Evolutionary conservation across 371 early-diverging fungal species (phyloP), one percentile per base, ranked within the genome.

Genomic region (Nosema muscidifuracis): DNA sequence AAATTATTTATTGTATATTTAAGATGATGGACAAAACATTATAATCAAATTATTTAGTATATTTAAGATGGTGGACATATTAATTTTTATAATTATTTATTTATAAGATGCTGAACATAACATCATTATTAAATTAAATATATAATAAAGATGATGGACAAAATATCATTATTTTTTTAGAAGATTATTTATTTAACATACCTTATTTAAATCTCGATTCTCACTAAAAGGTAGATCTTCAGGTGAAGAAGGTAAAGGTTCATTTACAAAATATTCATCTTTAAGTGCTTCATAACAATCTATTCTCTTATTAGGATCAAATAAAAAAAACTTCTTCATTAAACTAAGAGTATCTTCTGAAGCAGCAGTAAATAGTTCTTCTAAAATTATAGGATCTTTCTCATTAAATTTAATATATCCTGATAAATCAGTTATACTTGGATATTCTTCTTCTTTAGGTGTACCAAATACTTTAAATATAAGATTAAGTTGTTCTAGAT

Each of bases 401-500:
- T 76, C 67, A 33, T 89, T 84, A 74, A 84, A 90, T 71, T 87
- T 89, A 1, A 71, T 51, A 73, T 66, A 78, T 26, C 33, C 44
- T 13, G 77, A 73, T 26, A 77, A 43, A n/a, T 57, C 60, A 3
- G 87, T 89, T 65, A 95, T 89, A 30, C 91, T 86, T 50, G 85
- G 75, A 72, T 96, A 83, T 0, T 92, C 91, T 6, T 88, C 91
- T 77, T 92, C 93, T 76, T 90, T 91, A 22, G 99, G 99, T 24
- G 97, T 96, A 24, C 99, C 99, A 40, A 94, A 81, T 0, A 94
- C 95, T 67, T 87, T 85, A 81, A 93, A 94, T 38, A 94, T 97
- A 9, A 88, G 88, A 15, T 91, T 88, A 20, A 97, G 82, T 79
- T 97, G 97, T 80, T 97, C 91, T 72, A 97, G 83, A 74, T 99